Base-by-base conservation (phyloP, 2,329 filamentous ascomycete species). In the Tolypocladium ophioglossoides region DNA sequence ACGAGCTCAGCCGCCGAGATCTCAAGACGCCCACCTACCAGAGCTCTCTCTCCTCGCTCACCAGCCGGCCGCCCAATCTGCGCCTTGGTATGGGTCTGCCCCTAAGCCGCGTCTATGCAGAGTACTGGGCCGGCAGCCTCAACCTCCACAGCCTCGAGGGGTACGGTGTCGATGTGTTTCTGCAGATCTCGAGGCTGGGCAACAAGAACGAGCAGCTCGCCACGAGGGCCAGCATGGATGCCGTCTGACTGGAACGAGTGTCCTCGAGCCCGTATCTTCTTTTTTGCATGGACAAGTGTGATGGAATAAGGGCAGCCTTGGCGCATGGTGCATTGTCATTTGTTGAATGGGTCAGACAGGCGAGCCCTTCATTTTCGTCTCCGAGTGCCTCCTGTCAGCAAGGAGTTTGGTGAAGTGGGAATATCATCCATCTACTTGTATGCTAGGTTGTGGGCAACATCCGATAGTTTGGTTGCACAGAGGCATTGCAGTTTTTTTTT, bases 141-240 rank as follows among this genome's bases (percentile, higher is more conserved):
- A 88, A 96, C 64, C 71, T 97, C 55, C 92, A 97, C 68, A 96
- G 88, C 64, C 74, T 99, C 9, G 92, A 96, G 66, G 95, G 94
- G 0, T 97, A 96, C 67, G 94, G 94, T 16, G 90, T 95, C 8
- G 94, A 99, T 73, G 91, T 89, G 0, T 99, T 99, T 66, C 72
- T 99, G 58, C 91, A 97, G 67, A 96, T 99, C 56, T 95, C 90
- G 6, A 95, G 95, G 68, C 77, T 99, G 55, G 94, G 94, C 22
- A 99, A 99, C 69, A 96, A 96, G 77, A 96, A 97, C 66, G 94
- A 99, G 74, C 90, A 95, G 70, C 77, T 99, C 57, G 90, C 80
- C 3, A 90, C 83, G 32, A 76, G 87, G 63, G 87, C 87, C 30
- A 83, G 79, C 59, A 89, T 91, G 77, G 87, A 91, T 69, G 85